phyloP scores from a whole-genome alignment of 169 alveolate genomes.

The Plasmodium fragile region DNA sequence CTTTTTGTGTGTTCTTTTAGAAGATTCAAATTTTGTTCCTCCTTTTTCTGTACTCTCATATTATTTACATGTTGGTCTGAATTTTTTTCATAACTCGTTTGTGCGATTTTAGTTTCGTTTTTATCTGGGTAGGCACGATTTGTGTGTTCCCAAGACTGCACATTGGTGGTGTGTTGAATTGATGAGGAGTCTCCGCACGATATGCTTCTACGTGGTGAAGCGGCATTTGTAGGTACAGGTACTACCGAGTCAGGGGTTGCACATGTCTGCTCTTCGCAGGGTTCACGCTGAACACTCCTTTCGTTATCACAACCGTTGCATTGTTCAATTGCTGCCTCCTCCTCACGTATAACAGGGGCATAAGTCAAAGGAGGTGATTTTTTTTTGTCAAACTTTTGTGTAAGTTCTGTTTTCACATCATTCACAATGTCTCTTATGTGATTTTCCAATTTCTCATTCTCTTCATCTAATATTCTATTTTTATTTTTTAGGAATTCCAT shows the following conservation, averaged over 20 bases:
- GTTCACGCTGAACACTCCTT: not conserved
- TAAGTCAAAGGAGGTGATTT: not conserved
- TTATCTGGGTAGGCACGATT: not conserved
- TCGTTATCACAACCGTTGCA: not conserved
- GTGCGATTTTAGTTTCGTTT: not conserved
- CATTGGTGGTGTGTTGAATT: not conserved
- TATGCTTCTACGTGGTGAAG: not conserved
- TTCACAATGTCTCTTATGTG: slow-evolving; percentile 52
- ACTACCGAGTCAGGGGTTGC: not conserved
- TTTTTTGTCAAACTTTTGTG: slow-evolving; percentile 6
- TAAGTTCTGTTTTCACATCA: slow-evolving; percentile 42
- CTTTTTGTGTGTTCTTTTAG: slow-evolving; percentile 35
- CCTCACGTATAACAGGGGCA: slow-evolving; percentile 3
- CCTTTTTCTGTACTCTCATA: not conserved
- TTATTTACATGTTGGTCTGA: not conserved
- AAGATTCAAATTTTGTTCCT: not conserved
- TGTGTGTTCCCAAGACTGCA: not conserved
- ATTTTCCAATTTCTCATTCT: slow-evolving; percentile 41
- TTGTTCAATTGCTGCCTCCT: not conserved
- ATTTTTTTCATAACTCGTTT: not conserved
- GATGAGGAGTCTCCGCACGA: not conserved
- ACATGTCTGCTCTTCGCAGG: not conserved
- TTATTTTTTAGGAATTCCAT: slow-evolving; percentile 41
- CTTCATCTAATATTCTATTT: slow-evolving; percentile 60
- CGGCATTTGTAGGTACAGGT: not conserved